Evolutionary conservation across 2,329 filamentous ascomycete species (phyloP).

Genomic region (Emmonsiellopsis sp.): DNA sequence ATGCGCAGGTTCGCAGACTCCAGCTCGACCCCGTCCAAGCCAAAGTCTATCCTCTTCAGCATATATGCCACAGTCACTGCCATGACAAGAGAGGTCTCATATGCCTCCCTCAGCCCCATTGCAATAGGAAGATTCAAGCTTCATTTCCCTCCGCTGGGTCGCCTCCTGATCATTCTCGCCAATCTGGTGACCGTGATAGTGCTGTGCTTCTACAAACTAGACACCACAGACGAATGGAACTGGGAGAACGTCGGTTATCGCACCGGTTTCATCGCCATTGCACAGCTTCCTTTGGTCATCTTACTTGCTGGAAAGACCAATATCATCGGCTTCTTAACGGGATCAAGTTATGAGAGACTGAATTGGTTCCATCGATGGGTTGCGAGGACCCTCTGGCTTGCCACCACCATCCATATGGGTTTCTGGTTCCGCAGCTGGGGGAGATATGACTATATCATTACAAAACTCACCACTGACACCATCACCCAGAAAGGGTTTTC

Average conservation of each 20-base stretch:
- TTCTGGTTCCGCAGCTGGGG: conserved; percentile 48
- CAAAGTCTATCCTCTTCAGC: conserved; percentile 40
- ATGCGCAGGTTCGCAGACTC: conserved; percentile 36
- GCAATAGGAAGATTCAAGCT: conserved; percentile 22
- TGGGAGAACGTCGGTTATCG: conserved; percentile 51
- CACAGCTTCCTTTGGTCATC: conserved; percentile 48
- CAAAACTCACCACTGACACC: conserved; percentile 40
- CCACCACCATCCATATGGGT: conserved; percentile 45
- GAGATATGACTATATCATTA: conserved; percentile 41
- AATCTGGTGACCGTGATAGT: conserved; percentile 45
- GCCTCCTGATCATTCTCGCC: conserved; percentile 24
- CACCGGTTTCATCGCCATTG: conserved; percentile 44
- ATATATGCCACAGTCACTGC: conserved; percentile 46
- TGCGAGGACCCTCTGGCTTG: conserved; percentile 43
- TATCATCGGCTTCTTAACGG: conserved; percentile 40
- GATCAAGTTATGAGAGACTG: conserved; percentile 41
- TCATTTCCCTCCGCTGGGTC: conserved; percentile 33
- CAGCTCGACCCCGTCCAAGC: conserved; percentile 42
- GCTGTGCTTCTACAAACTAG: conserved; percentile 48
- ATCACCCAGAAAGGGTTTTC: conserved; percentile 45
- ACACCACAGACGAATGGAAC: conserved; percentile 40
- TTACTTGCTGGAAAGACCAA: conserved; percentile 49
- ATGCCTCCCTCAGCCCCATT: conserved; percentile 35
- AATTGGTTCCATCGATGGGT: conserved; percentile 48
- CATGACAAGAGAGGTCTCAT: conserved; percentile 44